Evolutionary conservation across 192 early-diverging fungal species (phyloP).

Genomic region (Coemansia umbellata): DNA sequence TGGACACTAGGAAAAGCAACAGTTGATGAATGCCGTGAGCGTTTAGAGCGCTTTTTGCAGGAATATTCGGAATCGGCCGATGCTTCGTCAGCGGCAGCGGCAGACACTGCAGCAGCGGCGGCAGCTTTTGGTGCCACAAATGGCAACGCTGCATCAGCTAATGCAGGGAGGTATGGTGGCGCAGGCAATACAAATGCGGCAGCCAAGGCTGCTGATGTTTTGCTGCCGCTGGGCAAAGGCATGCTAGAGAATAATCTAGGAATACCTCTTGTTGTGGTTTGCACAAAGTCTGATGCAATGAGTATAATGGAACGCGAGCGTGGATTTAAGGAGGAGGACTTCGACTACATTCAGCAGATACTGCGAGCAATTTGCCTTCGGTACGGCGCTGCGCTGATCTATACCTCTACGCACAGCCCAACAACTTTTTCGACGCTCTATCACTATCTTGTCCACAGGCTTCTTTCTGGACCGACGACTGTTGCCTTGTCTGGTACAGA

Average conservation of each 20-base stretch:
- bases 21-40: constrained; percentile 67
- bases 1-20: constrained; percentile 67
- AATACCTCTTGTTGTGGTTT: constrained; percentile 85
- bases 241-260: constrained; percentile 83
- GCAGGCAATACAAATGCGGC: neutral
- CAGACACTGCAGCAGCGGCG: constrained; percentile 15
- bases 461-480: constrained; percentile 39
- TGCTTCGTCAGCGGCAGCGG: constrained; percentile 2
- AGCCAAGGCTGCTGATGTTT: constrained; percentile 36
- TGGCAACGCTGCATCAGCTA: neutral
- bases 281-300: constrained; percentile 75
- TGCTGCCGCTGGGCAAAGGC: constrained; percentile 72
- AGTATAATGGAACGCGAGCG: constrained; percentile 71
- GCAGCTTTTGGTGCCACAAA: constrained; percentile 20
- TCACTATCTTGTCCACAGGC: constrained; percentile 75
- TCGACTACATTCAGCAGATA: constrained; percentile 94
- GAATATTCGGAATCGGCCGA: constrained; percentile 60
- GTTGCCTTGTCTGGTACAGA: constrained; percentile 11
- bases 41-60: constrained; percentile 65
- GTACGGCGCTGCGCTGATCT: constrained; percentile 86
- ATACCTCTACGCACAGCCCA: constrained; percentile 78
- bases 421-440: constrained; percentile 73
- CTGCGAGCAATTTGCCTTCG: constrained; percentile 86
- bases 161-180: neutral
- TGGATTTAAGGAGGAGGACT: constrained; percentile 86